phyloP scores from a whole-genome alignment of 1,284 basidiomycete species.

The Ustilago shanxiensis region DNA sequence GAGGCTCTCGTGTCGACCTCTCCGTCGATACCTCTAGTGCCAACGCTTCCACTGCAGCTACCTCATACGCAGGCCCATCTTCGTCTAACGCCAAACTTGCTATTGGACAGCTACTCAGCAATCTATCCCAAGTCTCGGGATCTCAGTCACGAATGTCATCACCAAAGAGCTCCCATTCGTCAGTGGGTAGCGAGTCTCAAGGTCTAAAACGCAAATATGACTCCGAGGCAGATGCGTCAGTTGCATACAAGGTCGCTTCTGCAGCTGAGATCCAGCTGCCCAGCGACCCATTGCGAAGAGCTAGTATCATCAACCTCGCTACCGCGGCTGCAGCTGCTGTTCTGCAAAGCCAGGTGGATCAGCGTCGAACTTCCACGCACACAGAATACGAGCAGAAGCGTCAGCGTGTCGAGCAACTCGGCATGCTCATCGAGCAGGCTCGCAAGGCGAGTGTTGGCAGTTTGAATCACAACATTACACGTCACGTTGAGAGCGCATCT shows the following conservation, averaged over 20 bases:
- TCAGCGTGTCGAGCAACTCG: constrained; percentile 49
- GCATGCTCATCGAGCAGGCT: constrained; percentile 47
- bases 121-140: constrained; percentile 28
- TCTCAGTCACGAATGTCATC: constrained; percentile 25
- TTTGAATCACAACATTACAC: constrained; percentile 31
- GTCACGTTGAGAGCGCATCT: constrained; percentile 27
- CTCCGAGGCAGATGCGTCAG: constrained; percentile 21
- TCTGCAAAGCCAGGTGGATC: constrained; percentile 36
- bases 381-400: constrained; percentile 49
- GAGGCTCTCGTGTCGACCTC: constrained; percentile 38
- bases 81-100: constrained; percentile 26
- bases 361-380: constrained; percentile 33
- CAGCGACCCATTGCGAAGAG: constrained; percentile 35
- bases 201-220: constrained; percentile 41
- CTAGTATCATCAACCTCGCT: constrained; percentile 53
- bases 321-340: constrained; percentile 49
- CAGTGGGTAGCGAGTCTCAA: constrained; percentile 14
- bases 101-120: constrained; percentile 37
- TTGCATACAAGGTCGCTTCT: constrained; percentile 21
- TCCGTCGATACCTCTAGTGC: constrained; percentile 15
- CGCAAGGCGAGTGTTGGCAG: constrained; percentile 40
- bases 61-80: constrained; percentile 9
- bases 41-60: constrained; percentile 4
- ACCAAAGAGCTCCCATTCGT: constrained; percentile 21
- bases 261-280: constrained; percentile 40